Percentiles rank a stretch among this genome's conserved stretches.
Evolutionary conservation across 208 protist species (phyloP).

Genomic region (Tritrichomonas musculus): DNA sequence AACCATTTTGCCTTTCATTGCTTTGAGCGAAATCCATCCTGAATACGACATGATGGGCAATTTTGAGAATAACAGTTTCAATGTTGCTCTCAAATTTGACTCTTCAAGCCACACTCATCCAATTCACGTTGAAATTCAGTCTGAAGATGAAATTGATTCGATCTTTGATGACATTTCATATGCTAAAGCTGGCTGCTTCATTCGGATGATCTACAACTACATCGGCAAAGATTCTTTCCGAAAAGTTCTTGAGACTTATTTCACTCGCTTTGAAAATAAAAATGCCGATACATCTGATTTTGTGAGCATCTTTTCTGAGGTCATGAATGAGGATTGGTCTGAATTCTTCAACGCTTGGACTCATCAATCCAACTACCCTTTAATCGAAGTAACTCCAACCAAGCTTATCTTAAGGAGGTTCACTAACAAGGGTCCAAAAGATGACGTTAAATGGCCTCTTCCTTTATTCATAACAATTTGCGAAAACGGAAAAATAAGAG

Average conservation of each 20-base stretch:
- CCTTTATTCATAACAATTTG: background rate
- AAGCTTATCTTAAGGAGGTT: background rate
- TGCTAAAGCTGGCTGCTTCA: background rate
- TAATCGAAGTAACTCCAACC: background rate
- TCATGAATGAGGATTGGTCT: background rate
- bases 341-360: slow-evolving; percentile 14
- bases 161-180: slow-evolving; percentile 1
- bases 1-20: slow-evolving; percentile 5
- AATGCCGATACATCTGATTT: slow-evolving; percentile 12
- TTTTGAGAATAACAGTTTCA: too few species aligned
- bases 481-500: background rate
- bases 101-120: too few species aligned
- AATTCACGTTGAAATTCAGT: background rate
- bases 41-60: background rate
- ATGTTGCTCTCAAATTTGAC: too few species aligned
- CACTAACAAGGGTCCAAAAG: background rate
- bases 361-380: background rate
- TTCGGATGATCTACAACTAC: background rate
- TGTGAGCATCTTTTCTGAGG: background rate
- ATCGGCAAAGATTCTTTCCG: background rate
- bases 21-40: background rate
- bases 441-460: background rate
- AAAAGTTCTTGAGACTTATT: background rate
- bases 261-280: background rate
- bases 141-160: background rate